Base-by-base conservation (phyloP, 352 stramenopile genomes). In the Pythium apleroticum region DNA sequence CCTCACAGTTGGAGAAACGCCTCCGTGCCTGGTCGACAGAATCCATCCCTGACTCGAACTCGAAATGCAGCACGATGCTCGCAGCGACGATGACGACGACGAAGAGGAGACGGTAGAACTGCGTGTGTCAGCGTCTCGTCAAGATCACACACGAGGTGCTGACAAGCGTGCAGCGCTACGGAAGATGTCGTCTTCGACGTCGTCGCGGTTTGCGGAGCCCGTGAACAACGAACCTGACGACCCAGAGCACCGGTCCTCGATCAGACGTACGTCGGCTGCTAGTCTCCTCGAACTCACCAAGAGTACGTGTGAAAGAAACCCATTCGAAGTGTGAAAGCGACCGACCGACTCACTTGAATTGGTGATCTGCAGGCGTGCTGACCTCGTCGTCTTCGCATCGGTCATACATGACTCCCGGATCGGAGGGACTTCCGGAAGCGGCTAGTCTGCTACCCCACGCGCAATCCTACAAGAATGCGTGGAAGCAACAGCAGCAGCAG, bases 81-180 rank as follows among this genome's bases (percentile, higher is more conserved):
- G 41, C 19, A 35, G 57, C 4, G 69, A 77, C 9, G 66, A 73
- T 5, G 68, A 80, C 14, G 72, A 80, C 0, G 75, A 83, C 24
- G 70, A 83, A 43, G 73, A 78, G 41, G 65, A 75, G 61, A 73
- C 65, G 1, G 68, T 81, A 22, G 73, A 84, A 61, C 52, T 75
- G 30, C 63, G 66, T 3, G 53, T 69, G 3, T 69, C 63, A 35
- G 55, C 69, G 27, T 56, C 70, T 22, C 65, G 65, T n/a, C 43
- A 68, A 37, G 41, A 69, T 11, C 22, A 57, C 6, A n/a, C 10
- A 7, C 15, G 46, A 31, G 50, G 8, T 10, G 50, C 14, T 9
- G 52, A 48, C 5, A 55, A 33, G 17, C 30, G 31, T 11, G n/a
- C 22, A 8, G 52, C 56, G 17, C 33, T 73, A 5, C 66, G 54